phyloP scores from a whole-genome alignment of 345 rosid genomes.

The Melastoma malabathricum region DNA sequence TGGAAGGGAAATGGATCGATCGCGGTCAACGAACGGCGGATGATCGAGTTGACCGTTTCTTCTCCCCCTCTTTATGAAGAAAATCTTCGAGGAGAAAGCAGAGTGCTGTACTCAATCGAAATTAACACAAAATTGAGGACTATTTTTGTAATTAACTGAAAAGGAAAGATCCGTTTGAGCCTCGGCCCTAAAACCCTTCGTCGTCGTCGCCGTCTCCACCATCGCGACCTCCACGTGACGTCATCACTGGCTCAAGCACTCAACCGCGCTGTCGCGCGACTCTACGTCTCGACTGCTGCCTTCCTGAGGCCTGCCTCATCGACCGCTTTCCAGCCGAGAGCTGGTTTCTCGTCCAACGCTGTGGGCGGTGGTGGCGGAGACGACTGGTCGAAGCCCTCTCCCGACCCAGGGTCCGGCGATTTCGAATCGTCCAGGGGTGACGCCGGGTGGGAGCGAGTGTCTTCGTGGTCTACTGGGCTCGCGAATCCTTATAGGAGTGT shows the following conservation, averaged over 20 bases:
- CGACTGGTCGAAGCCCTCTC: neutral
- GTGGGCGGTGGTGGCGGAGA: slow-evolving; percentile 22
- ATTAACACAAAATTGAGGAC: too few species aligned
- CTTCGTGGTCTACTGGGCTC: slow-evolving; percentile 67
- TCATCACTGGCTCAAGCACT: slow-evolving; percentile 25
- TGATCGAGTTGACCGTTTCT: neutral
- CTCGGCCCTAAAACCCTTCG: neutral
- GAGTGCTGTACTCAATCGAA: too few species aligned
- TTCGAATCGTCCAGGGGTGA: slow-evolving; percentile 14
- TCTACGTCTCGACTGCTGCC: slow-evolving; percentile 24
- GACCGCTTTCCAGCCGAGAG: slow-evolving; percentile 29
- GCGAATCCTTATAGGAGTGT: slow-evolving; percentile 13
- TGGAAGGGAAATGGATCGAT: neutral
- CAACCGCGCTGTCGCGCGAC: slow-evolving; percentile 23
- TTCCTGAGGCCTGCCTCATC: slow-evolving; percentile 12
- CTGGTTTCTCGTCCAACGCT: slow-evolving; percentile 2
- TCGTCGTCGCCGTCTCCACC: neutral
- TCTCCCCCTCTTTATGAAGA: neutral
- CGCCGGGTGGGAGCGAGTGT: slow-evolving; percentile 55
- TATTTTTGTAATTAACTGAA: too few species aligned
- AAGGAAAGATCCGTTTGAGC: too few species aligned
- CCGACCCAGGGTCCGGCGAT: slow-evolving; percentile 24
- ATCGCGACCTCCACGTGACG: neutral
- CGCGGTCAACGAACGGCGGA: too few species aligned
- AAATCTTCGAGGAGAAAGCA: too few species aligned